Base-by-base conservation (phyloP, 2,329 filamentous ascomycete genomes). In the Cadophora sp. region DNA sequence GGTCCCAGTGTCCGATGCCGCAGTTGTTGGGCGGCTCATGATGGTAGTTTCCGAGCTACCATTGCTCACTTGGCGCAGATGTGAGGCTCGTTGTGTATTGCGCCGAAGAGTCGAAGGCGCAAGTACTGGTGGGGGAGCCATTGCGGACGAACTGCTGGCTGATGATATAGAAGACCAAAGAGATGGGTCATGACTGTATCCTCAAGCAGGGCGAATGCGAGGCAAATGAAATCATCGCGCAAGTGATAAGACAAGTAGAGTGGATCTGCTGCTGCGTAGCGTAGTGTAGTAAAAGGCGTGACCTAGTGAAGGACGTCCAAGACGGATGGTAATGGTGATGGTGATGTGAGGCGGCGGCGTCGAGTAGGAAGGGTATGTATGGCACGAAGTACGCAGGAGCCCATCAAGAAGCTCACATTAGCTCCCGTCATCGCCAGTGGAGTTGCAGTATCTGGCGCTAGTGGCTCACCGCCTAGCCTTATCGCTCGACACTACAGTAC, bases 1-100 rank as follows among this genome's bases (percentile, higher is more conserved):
- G 8, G 75, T 74, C 11, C 71, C 72, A 37, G 73, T 69, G 40
- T 74, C 73, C 16, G 76, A 76, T n/a, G 68, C 68, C 19, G 70
- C 67, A 48, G 68, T 74, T 11, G 71, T 64, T 37, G 74, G 75
- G 62, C 71, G 73, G 68, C 68, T 75, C 51, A 65, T 69, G 58
- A 66, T 67, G 4, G 65, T 68, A 24, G 66, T 68, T 26, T 72
- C 72, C 40, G 73, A 70, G 66, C 74, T 76, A 62, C 73, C 73
- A 71, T 74, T 77, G 65, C 76, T 78, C 22, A 77, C 72, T 58
- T 77, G 69, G 58, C 76, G 75, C 16, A 79, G 72, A 59, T 77
- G 76, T 6, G 75, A 76, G 14, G 72, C 61, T 61, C 71, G 71
- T 65, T 73, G 73, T 34, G 69, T 71, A 31, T 73, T 74, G 29